phyloP scores from a whole-genome alignment of 768 basidiomycete genomes.

The Scleroderma bovista region DNA sequence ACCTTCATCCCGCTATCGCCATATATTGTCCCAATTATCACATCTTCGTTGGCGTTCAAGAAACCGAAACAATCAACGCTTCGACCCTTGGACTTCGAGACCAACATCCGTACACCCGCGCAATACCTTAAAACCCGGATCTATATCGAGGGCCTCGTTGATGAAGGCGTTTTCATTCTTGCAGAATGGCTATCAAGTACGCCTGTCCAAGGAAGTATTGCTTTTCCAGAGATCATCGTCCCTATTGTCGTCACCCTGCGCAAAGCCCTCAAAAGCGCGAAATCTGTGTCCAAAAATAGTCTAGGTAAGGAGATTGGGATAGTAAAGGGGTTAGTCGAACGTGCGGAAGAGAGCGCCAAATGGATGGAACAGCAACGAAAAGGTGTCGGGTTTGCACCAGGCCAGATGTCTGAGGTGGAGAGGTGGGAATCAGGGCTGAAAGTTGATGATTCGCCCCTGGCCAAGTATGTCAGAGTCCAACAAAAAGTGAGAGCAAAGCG shows the following conservation, averaged over 20 bases:
- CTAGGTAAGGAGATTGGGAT: slow-evolving; percentile 50
- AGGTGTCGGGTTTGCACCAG: slow-evolving; percentile 70
- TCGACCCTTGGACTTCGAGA: slow-evolving; percentile 84
- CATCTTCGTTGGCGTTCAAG: slow-evolving; percentile 62
- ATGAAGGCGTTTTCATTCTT: slow-evolving; percentile 75
- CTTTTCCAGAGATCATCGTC: slow-evolving; percentile 89
- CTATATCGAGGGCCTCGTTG: slow-evolving; percentile 75
- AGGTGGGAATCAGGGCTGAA: slow-evolving; percentile 64
- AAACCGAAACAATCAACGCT: slow-evolving; percentile 82
- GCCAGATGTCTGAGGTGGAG: slow-evolving; percentile 60
- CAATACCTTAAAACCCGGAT: slow-evolving; percentile 86
- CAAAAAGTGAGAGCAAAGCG: slow-evolving; percentile 76
- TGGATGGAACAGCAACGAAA: slow-evolving; percentile 75
- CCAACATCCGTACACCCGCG: slow-evolving; percentile 79
- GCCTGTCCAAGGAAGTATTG: slow-evolving; percentile 76
- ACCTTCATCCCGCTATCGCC: slow-evolving; percentile 87
- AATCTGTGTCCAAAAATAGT: slow-evolving; percentile 31
- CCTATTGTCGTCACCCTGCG: slow-evolving; percentile 71
- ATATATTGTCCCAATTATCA: slow-evolving; percentile 81
- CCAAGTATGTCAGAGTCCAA: slow-evolving; percentile 76
- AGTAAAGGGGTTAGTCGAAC: slow-evolving; percentile 78
- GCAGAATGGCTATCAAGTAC: slow-evolving; percentile 75
- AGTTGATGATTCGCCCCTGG: slow-evolving; percentile 69
- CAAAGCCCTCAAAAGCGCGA: slow-evolving; percentile 63
- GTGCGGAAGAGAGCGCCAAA: slow-evolving; percentile 74